A percentile compares a stretch with the other conserved stretches of the same genome.
phyloP scores from a whole-genome alignment of 805 yeast species.

The Lipomyces anomalus region DNA sequence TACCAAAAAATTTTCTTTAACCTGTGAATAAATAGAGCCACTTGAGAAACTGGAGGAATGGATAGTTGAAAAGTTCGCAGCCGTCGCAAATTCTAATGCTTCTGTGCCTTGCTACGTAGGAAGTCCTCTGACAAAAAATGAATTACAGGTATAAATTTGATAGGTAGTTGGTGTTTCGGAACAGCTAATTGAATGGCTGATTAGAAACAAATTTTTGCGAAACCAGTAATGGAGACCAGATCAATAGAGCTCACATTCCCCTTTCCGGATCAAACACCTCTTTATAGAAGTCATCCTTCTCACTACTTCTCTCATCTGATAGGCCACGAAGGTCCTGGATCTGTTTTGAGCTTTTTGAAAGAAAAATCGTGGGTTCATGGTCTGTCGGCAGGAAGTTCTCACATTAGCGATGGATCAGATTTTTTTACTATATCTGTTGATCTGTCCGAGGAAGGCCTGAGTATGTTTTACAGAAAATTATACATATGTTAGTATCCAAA shows the following conservation, averaged over 20 bases:
- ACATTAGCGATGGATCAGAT: conserved; percentile 55
- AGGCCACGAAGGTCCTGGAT: conserved; percentile 92
- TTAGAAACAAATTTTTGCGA: conserved; percentile 48
- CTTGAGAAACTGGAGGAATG: conserved; percentile 65
- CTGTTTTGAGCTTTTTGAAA: conserved; percentile 66
- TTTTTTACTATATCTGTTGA: conserved; percentile 66
- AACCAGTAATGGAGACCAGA: conserved; percentile 77
- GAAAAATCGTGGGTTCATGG: conserved; percentile 71
- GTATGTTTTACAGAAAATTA: not conserved
- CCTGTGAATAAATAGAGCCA: conserved; percentile 40
- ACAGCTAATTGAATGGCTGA: conserved; percentile 32
- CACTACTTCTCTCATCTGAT: conserved; percentile 71
- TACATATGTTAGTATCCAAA: conserved; percentile 30
- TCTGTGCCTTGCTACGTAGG: conserved; percentile 38
- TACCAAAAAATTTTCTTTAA: not conserved
- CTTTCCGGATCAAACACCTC: conserved; percentile 65
- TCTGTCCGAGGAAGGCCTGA: conserved; percentile 63
- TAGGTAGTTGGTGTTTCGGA: not conserved
- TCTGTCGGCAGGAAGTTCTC: conserved; percentile 61
- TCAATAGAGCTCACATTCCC: conserved; percentile 61
- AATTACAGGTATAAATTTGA: conserved; percentile 33
- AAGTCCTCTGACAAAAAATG: conserved; percentile 45
- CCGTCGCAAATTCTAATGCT: conserved; percentile 49
- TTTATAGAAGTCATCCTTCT: conserved; percentile 65
- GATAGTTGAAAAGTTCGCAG: conserved; percentile 62